Conservation (phyloP, 2,329 filamentous ascomycete genomes). For the Colletotrichum neosansevieriae region DNA sequence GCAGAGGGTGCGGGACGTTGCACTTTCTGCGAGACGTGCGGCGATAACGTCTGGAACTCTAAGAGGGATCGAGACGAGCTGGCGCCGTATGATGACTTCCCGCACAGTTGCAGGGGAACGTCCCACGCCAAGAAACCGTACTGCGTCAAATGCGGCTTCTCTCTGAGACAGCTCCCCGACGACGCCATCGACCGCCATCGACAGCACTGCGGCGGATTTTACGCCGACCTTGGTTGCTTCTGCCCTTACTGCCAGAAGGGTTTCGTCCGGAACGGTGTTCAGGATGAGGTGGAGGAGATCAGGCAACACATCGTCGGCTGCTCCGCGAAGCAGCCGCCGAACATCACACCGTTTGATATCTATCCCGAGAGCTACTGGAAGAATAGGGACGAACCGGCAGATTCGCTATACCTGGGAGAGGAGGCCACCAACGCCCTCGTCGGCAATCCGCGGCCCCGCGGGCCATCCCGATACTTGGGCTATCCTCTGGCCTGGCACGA, state of each 20-base stretch:
- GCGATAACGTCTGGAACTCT: constrained; percentile 34
- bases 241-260: constrained; percentile 42
- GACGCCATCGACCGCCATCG: constrained; percentile 35
- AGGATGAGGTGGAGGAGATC: constrained; percentile 1
- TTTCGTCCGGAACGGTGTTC: constrained; percentile 4
- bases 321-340: not conserved
- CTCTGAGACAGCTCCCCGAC: constrained; percentile 14
- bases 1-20: constrained; percentile 34
- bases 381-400: constrained; percentile 10
- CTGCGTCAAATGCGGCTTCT: constrained; percentile 41
- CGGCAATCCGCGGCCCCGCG: constrained; percentile 14
- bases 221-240: constrained; percentile 36
- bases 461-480: constrained; percentile 22
- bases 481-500: constrained; percentile 37
- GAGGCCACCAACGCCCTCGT: not conserved
- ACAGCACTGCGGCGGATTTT: constrained; percentile 41
- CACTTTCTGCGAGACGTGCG: constrained; percentile 42
- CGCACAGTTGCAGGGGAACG: constrained; percentile 40
- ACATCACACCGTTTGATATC: constrained; percentile 38
- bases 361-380: constrained; percentile 34
- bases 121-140: constrained; percentile 27
- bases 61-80: constrained; percentile 22
- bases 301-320: constrained; percentile 30
- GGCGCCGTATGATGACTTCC: constrained; percentile 28
- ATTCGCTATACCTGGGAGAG: constrained; percentile 34